Evolutionary conservation across 2,329 filamentous ascomycete genomes (phyloP), one percentile per base, ranked within the genome.

Genomic region (Zopfia rhizophila): DNA sequence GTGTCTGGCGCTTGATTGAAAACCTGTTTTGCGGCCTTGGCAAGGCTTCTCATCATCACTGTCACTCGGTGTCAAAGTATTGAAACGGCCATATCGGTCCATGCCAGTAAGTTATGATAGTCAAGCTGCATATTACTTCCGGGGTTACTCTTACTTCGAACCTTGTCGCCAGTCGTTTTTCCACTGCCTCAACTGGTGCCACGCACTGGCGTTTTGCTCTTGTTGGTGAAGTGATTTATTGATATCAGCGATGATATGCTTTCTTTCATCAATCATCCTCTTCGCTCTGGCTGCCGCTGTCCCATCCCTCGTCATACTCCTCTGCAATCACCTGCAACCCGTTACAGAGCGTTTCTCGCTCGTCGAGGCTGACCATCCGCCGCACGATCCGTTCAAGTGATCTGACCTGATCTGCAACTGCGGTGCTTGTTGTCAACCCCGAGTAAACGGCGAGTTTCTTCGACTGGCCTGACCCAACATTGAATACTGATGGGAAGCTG

Each of bases 231-330:
- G 19, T 44, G 25, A 38, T 59, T 36, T 47, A 48, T 57, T 57
- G 48, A 52, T 51, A 51, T 42, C 23, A 38, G 42, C 36, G 28
- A 14, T 23, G 25, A n/a, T 30, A 35, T 13, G 28, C 35, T 36
- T 31, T 37, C 5, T 27, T 11, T 37, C 17, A 8, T 55, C 56
- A 76, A 35, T 90, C 87, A 46, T 90, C 85, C 14, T 84, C 86
- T 7, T 85, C 80, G 58, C 90, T 88, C 30, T 70, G 67, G 33
- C 55, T 60, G 27, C 86, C 90, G 61, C 88, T 91, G 10, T 85
- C 86, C 89, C 90, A 96, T 1, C 91, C 91, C 51, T 94, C 90
- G 58, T 90, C 86, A 68, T 97, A 97, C 48, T 89, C 89, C 63
- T 96, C 92, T 1, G 88, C 87, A 61, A 97, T 86, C 48, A 89